Percentiles rank a stretch among this genome's conserved stretches.
Conservation (phyloP, 2,329 filamentous ascomycete genomes). For the Colletotrichum abscissum region DNA sequence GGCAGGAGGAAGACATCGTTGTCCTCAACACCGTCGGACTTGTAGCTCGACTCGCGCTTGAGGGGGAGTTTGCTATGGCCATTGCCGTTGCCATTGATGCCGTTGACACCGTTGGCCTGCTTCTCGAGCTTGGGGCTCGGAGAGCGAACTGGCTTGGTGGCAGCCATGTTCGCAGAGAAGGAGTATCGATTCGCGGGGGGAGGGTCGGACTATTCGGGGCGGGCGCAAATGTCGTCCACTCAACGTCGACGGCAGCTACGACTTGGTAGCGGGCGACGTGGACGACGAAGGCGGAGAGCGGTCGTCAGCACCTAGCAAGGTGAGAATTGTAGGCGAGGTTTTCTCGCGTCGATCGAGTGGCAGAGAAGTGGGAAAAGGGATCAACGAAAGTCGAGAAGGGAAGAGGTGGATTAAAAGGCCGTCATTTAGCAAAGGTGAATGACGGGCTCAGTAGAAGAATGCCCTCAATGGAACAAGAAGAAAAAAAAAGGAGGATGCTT, state of each 20-base stretch:
- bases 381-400: constrained; percentile 56
- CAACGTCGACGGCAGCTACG: constrained; percentile 1
- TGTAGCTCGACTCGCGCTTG: constrained; percentile 66
- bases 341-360: constrained; percentile 5
- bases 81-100: constrained; percentile 7
- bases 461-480: constrained; percentile 7
- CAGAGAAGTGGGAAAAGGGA: constrained; percentile 8
- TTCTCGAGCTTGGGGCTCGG: constrained; percentile 40
- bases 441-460: constrained; percentile 36
- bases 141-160: constrained; percentile 22
- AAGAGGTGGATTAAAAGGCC: constrained; percentile 53
- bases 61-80: constrained; percentile 37
- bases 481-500: constrained; percentile 17
- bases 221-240: background rate
- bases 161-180: constrained; percentile 18
- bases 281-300: constrained; percentile 7
- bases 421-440: constrained; percentile 39
- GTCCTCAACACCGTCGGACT: constrained; percentile 84
- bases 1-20: constrained; percentile 93
- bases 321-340: background rate
- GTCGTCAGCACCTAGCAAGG: background rate
- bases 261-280: constrained; percentile 4
- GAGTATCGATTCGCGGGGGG: background rate
- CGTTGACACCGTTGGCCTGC: constrained; percentile 39
- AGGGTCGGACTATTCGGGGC: background rate